A percentile compares a stretch with the other conserved stretches of the same genome.
These are phyloP conservation scores for Nothopassalora personata DNA, from an alignment of 2,329 filamentous ascomycete species.

Conservation along the genomic window DNA sequence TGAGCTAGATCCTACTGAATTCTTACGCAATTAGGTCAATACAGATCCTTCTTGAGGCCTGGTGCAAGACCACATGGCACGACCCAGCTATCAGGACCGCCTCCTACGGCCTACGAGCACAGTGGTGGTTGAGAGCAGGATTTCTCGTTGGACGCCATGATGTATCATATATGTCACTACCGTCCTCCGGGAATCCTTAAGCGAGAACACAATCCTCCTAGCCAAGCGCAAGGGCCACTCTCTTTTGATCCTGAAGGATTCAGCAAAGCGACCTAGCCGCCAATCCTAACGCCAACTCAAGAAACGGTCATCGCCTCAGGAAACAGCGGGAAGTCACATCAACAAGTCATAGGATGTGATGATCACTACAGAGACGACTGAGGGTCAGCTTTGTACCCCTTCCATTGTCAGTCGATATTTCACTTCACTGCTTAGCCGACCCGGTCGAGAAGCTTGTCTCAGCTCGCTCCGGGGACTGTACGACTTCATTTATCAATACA, in stretches of 20 bases:
- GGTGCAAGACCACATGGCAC: background rate
- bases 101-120: background rate
- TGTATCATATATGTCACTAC: background rate
- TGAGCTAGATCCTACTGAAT: background rate
- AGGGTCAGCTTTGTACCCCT: constrained; percentile 10
- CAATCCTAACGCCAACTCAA: background rate
- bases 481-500: constrained; percentile 1
- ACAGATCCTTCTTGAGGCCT: background rate
- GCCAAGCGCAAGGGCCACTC: background rate
- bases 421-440: constrained; percentile 2
- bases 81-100: background rate
- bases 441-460: constrained; percentile 16
- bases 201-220: background rate
- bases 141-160: background rate
- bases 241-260: constrained; percentile 1
- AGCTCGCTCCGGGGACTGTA: constrained; percentile 9
- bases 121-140: background rate
- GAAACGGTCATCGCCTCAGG: background rate
- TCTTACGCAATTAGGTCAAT: background rate
- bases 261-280: background rate
- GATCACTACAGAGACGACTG: constrained; percentile 3
- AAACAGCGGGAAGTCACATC: constrained; percentile 3
- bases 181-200: background rate
- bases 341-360: background rate
- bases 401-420: constrained; percentile 1